Evolutionary conservation across 2,329 filamentous ascomycete species (phyloP).

Genomic region (Pseudovirgaria hyperparasitica): DNA sequence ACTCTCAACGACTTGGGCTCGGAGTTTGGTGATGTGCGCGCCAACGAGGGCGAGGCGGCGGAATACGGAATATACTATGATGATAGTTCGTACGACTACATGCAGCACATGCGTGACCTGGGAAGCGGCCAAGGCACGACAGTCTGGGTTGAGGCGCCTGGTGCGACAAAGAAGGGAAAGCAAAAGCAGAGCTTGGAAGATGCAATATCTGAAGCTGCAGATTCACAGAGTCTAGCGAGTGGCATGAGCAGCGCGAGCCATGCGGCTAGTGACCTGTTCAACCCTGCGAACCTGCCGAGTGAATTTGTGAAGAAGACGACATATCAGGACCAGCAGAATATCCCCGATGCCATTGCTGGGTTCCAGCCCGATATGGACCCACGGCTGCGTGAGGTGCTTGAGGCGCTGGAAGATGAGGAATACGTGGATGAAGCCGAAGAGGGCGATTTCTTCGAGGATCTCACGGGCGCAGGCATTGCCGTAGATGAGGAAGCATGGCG

Average conservation of each 20-base stretch:
- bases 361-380: constrained; percentile 99
- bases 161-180: constrained; percentile 58
- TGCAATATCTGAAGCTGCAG: constrained; percentile 47
- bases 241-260: constrained; percentile 28
- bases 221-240: constrained; percentile 29
- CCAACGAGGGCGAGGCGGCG: constrained; percentile 92
- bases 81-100: constrained; percentile 94
- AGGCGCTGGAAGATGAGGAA: constrained; percentile 89
- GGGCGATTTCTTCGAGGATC: constrained; percentile 69
- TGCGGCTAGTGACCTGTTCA: constrained; percentile 43
- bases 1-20: constrained; percentile 68
- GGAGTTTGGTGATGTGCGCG: constrained; percentile 61
- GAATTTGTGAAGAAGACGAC: constrained; percentile 65
- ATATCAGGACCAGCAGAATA: constrained; percentile 85
- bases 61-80: constrained; percentile 90
- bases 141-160: constrained; percentile 66
- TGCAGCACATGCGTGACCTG: constrained; percentile 93
- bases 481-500: constrained; percentile 73
- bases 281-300: constrained; percentile 63
- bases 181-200: constrained; percentile 73
- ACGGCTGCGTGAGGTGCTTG: constrained; percentile 74
- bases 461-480: constrained; percentile 59
- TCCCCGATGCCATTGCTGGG: constrained; percentile 82
- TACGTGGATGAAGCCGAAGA: constrained; percentile 78
- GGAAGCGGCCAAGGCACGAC: constrained; percentile 52